Conservation (phyloP, 495 filamentous ascomycete species). For the Hypoxylon intermedium region DNA sequence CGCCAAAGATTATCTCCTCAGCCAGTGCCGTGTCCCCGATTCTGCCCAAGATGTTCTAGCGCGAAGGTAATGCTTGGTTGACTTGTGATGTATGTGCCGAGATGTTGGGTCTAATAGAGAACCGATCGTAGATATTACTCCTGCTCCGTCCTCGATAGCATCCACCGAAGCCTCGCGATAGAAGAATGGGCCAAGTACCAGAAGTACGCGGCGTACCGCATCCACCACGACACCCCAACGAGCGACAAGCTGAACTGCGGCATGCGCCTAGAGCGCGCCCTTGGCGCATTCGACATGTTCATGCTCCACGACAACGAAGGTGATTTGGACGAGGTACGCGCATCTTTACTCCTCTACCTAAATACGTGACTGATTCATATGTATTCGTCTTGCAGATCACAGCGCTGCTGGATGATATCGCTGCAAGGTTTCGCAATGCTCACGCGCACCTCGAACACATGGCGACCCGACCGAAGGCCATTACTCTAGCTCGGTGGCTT, state of each 20-base stretch:
- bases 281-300: constrained; percentile 88
- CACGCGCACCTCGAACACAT: constrained; percentile 58
- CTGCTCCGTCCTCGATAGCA: constrained; percentile 70
- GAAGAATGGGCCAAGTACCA: constrained; percentile 71
- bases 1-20: constrained; percentile 83
- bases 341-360: neutral
- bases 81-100: neutral
- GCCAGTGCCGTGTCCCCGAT: constrained; percentile 64
- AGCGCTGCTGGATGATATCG: constrained; percentile 67
- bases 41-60: constrained; percentile 77
- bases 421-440: constrained; percentile 56
- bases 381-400: constrained; percentile 57
- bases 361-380: neutral
- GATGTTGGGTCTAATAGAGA: constrained; percentile 3
- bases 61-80: constrained; percentile 65
- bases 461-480: constrained; percentile 69
- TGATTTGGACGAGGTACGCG: constrained; percentile 73
- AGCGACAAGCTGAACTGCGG: constrained; percentile 41
- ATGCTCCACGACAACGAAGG: constrained; percentile 72
- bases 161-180: constrained; percentile 83
- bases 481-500: constrained; percentile 71
- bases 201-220: constrained; percentile 49
- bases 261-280: constrained; percentile 71
- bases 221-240: constrained; percentile 45
- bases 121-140: constrained; percentile 70